phyloP scores from a whole-genome alignment of 2,329 filamentous ascomycete genomes.

The Trichoderma sp. region DNA sequence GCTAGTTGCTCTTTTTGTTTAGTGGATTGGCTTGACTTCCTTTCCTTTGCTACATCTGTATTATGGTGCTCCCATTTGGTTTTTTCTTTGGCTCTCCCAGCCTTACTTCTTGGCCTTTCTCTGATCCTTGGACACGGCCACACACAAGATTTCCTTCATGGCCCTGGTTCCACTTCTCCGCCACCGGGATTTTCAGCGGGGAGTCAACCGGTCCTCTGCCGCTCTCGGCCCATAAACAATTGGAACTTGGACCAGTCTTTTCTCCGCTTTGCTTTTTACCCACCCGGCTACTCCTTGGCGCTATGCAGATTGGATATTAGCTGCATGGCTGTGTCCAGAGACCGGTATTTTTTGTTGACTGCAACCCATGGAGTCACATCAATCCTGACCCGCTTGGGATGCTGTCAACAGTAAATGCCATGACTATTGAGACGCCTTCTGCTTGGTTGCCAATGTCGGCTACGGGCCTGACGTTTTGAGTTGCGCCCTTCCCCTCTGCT shows the following conservation, averaged over 20 bases:
- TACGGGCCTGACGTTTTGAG: background rate
- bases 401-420: constrained; percentile 11
- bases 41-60: background rate
- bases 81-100: background rate
- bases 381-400: background rate
- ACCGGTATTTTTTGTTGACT: constrained; percentile 9
- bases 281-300: constrained; percentile 18
- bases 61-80: background rate
- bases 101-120: background rate
- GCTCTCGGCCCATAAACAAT: background rate
- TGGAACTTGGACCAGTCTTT: constrained; percentile 8
- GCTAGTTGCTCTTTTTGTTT: constrained; percentile 16
- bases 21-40: constrained; percentile 12
- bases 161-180: constrained; percentile 21
- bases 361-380: background rate
- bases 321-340: background rate
- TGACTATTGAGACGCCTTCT: background rate
- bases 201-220: background rate
- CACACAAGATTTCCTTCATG: background rate
- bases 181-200: constrained; percentile 6
- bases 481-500: background rate
- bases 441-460: background rate
- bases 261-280: constrained; percentile 15
- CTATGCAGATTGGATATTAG: constrained; percentile 10
- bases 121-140: background rate